Percentiles rank a stretch among this genome's conserved stretches.
These are phyloP conservation scores for Hippophae rhamnoides DNA, from an alignment of 306 rosid genomes.

Conservation along the genomic window DNA sequence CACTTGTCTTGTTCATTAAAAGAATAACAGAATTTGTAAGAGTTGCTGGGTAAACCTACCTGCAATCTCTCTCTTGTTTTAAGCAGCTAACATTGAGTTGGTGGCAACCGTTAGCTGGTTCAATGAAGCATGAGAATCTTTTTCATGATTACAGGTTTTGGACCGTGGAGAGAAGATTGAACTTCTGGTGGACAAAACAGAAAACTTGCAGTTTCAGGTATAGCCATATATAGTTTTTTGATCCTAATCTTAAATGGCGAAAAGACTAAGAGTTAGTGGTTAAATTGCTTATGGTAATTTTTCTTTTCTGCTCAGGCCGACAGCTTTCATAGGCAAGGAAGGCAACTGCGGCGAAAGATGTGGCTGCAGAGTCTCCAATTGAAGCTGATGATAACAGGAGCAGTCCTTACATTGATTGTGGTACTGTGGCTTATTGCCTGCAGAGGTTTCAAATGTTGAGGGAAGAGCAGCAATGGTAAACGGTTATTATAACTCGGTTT, in stretches of 20 bases:
- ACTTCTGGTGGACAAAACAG: conserved; percentile 91
- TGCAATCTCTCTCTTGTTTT: too few species aligned
- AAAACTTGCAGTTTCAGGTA: conserved; percentile 94
- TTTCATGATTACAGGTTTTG: conserved; percentile 55
- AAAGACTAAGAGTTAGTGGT: conserved; percentile 1
- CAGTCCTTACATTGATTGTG: conserved; percentile 44
- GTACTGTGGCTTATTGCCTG: conserved; percentile 76
- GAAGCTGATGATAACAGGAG: conserved; percentile 90
- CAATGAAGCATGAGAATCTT: neutral
- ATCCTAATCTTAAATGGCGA: neutral
- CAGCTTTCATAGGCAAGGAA: conserved; percentile 98
- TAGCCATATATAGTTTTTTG: conserved; percentile 5
- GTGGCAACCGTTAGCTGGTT: too few species aligned
- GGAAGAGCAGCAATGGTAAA: neutral
- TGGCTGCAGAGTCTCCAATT: conserved; percentile 89
- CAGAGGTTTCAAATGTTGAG: conserved; percentile 75
- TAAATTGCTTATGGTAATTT: neutral
- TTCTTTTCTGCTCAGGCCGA: conserved; percentile 56
- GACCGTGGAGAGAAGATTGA: conserved; percentile 98
- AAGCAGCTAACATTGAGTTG: too few species aligned
- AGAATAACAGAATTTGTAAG: too few species aligned
- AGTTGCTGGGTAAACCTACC: too few species aligned
- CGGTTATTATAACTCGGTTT: neutral
- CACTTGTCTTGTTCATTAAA: too few species aligned
- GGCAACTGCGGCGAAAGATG: conserved; percentile 87